Percentiles rank a stretch among this genome's conserved stretches.
These are phyloP conservation scores for Pogostemon cablin DNA, from an alignment of 257 asterid species.

Conservation along the genomic window DNA sequence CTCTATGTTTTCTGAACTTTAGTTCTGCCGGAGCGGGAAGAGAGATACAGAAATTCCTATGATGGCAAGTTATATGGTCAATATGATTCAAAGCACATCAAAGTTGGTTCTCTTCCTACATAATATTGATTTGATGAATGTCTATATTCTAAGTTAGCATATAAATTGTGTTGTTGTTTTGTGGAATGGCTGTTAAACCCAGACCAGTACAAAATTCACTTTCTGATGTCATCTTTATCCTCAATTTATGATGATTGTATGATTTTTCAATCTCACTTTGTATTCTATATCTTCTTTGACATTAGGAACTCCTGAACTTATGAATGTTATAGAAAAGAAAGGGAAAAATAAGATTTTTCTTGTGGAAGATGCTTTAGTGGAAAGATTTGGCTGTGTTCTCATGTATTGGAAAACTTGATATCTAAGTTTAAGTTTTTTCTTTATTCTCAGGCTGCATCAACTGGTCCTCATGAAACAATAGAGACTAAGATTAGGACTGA, in stretches of 20 bases:
- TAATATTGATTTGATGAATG: conserved; percentile 12
- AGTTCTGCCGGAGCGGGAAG: conserved; percentile 63
- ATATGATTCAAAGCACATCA: conserved; percentile 61
- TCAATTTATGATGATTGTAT: not conserved
- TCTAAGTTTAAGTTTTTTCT: conserved; percentile 26
- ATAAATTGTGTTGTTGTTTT: not conserved
- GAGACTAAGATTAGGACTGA: conserved; percentile 50
- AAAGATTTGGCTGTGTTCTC: not conserved
- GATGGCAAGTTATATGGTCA: conserved; percentile 69
- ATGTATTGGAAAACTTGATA: not conserved
- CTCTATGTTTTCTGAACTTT: conserved; percentile 38
- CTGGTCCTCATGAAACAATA: conserved; percentile 46
- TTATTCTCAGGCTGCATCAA: conserved; percentile 48
- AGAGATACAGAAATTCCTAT: conserved; percentile 59
- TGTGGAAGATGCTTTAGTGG: conserved; percentile 7
- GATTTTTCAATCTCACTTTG: not conserved
- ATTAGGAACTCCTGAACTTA: not conserved
- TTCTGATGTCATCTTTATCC: not conserved
- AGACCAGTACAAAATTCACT: not conserved
- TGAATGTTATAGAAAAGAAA: no score
- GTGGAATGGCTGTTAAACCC: conserved; percentile 5
- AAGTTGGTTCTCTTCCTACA: conserved; percentile 57
- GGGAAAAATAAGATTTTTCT: not conserved
- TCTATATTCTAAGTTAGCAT: conserved; percentile 19
- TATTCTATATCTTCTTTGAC: not conserved